Evolutionary conservation across 805 yeast species (phyloP).

Genomic region (Yarrowia alimentaria): DNA sequence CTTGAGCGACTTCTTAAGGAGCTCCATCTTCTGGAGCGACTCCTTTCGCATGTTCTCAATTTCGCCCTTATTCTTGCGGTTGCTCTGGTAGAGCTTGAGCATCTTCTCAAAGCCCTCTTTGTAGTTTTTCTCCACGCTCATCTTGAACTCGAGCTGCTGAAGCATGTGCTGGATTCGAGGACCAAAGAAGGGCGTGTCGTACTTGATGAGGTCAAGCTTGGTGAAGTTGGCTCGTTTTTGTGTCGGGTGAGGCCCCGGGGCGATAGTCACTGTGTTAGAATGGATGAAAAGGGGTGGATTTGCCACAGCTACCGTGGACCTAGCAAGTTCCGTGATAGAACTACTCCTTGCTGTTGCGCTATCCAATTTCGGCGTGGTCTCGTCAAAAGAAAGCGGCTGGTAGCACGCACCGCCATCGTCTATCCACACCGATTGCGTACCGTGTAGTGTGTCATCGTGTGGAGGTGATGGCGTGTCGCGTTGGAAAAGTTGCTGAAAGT

Average conservation of each 20-base stretch:
- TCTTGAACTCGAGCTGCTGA: conserved; percentile 88
- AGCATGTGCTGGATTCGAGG: conserved; percentile 94
- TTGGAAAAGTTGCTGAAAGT: too few relatives aligned
- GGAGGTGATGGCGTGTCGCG: too few relatives aligned
- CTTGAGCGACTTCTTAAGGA: conserved; percentile 77
- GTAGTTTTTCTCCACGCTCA: conserved; percentile 92
- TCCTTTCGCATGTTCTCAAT: conserved; percentile 87
- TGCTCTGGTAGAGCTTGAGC: conserved; percentile 89
- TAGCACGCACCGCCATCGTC: too few relatives aligned
- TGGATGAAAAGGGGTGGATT: conserved; percentile 3
- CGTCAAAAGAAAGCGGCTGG: too few relatives aligned
- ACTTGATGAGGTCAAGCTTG: conserved; percentile 69
- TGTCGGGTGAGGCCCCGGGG: conserved; percentile 23
- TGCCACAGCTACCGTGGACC: too few relatives aligned
- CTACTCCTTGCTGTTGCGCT: too few relatives aligned
- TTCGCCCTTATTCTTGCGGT: conserved; percentile 75
- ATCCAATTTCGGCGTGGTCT: too few relatives aligned
- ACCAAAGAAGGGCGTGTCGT: conserved; percentile 91
- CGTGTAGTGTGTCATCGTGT: too few relatives aligned
- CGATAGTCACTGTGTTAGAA: conserved; percentile 12
- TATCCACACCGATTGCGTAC: too few relatives aligned
- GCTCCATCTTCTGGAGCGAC: conserved; percentile 77
- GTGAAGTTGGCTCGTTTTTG: conserved; percentile 35
- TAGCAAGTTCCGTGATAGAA: too few relatives aligned
- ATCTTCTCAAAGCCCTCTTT: conserved; percentile 89